phyloP scores from a whole-genome alignment of 306 rosid species.

The Alnus rubra region DNA sequence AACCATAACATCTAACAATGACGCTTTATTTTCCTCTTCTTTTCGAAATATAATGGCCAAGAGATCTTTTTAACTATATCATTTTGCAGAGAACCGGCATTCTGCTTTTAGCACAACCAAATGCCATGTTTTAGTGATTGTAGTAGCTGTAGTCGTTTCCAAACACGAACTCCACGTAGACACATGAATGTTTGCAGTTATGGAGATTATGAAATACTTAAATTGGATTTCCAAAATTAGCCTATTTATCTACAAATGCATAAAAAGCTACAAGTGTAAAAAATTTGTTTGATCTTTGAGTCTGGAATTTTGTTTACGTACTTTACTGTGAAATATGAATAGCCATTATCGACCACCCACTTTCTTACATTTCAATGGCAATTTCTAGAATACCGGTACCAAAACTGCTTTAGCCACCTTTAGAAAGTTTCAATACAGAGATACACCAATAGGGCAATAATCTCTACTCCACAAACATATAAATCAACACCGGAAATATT shows the following conservation, averaged over 20 bases:
- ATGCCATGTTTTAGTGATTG: not conserved
- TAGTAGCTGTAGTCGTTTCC: not conserved
- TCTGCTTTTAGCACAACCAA: not conserved
- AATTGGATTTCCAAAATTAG: not conserved
- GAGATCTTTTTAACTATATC: not conserved
- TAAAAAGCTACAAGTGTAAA: not conserved
- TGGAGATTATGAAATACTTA: not conserved
- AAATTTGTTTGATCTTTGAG: not conserved
- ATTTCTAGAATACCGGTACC: not conserved
- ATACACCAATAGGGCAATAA: not conserved
- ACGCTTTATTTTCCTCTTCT: not conserved
- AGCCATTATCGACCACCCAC: not conserved
- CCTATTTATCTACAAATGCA: not conserved
- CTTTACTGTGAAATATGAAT: not conserved
- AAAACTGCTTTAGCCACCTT: not conserved
- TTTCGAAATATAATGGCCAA: not conserved
- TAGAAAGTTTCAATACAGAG: not conserved
- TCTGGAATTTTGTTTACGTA: not conserved
- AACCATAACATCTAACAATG: not conserved
- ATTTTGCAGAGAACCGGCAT: not conserved
- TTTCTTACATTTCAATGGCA: not conserved
- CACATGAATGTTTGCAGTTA: not conserved
- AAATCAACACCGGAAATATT: not conserved
- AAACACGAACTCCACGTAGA: not conserved
- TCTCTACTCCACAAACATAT: not conserved